phyloP scores from a whole-genome alignment of 257 asterid genomes.

The Solanum dulcamara region DNA sequence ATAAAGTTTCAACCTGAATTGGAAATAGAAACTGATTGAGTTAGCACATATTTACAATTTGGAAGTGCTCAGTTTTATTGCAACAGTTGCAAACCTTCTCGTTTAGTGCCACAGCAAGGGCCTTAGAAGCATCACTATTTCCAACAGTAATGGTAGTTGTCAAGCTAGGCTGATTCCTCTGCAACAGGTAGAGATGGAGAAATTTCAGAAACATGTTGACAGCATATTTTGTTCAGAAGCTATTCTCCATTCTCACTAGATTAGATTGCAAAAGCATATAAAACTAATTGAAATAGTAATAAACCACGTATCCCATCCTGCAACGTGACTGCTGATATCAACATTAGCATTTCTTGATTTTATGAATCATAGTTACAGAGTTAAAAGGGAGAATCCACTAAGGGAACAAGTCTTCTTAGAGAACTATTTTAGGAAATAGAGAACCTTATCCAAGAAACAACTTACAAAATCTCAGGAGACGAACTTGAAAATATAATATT shows the following conservation, averaged over 20 bases:
- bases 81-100: slow-evolving; percentile 61
- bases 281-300: not conserved
- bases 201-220: not conserved
- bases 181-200: slow-evolving; percentile 14
- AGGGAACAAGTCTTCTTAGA: not conserved
- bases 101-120: slow-evolving; percentile 73
- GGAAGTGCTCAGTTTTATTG: not conserved
- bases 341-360: not conserved
- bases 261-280: not conserved
- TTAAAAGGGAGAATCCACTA: not conserved
- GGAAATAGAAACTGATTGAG: slow-evolving; percentile 1
- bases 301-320: not conserved
- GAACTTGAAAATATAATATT: not conserved
- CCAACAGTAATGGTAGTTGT: slow-evolving; percentile 19
- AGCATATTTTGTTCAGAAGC: not conserved
- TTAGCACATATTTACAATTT: slow-evolving; percentile 2
- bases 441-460: not conserved
- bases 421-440: not conserved
- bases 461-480: not conserved
- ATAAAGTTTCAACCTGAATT: slow-evolving; percentile 61
- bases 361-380: not conserved
- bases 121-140: slow-evolving; percentile 44
- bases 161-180: slow-evolving; percentile 30
- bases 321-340: not conserved
- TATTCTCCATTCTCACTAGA: not conserved